Percentiles rank a stretch among this genome's conserved stretches.
These are phyloP conservation scores for Cicer arietinum DNA, from an alignment of 306 rosid genomes.

Conservation along the genomic window DNA sequence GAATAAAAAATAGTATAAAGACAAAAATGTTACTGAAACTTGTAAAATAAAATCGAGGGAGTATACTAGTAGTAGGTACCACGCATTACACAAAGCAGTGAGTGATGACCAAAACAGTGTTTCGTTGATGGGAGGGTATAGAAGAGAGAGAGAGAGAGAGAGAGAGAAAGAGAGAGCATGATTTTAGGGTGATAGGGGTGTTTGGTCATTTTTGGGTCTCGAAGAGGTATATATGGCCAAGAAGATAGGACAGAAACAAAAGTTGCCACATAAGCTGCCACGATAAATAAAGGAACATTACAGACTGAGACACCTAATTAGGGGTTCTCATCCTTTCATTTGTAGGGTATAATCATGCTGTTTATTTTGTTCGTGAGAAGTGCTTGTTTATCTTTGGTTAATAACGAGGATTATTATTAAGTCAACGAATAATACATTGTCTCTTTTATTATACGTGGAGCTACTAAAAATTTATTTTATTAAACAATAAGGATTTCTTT, in stretches of 20 bases:
- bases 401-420: no score
- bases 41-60: not conserved
- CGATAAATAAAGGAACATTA: not conserved
- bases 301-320: no score
- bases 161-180: not conserved
- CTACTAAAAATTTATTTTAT: no score
- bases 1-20: not conserved
- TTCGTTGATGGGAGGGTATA: not conserved
- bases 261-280: not conserved
- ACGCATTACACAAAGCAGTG: constrained; percentile 21
- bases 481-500: no score
- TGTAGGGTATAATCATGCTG: no score
- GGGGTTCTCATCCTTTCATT: no score
- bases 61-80: not conserved
- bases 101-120: constrained; percentile 45
- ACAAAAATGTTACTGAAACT: not conserved
- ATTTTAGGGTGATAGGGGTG: constrained; percentile 38
- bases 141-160: constrained; percentile 11
- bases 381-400: no score
- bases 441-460: no score
- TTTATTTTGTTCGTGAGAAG: no score
- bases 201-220: constrained; percentile 54
- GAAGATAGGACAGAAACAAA: constrained; percentile 1
- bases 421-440: no score
- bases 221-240: constrained; percentile 30